Percentiles rank a stretch among this genome's conserved stretches.
phyloP scores from a whole-genome alignment of 345 rosid genomes.

The Hirschfeldia incana region DNA sequence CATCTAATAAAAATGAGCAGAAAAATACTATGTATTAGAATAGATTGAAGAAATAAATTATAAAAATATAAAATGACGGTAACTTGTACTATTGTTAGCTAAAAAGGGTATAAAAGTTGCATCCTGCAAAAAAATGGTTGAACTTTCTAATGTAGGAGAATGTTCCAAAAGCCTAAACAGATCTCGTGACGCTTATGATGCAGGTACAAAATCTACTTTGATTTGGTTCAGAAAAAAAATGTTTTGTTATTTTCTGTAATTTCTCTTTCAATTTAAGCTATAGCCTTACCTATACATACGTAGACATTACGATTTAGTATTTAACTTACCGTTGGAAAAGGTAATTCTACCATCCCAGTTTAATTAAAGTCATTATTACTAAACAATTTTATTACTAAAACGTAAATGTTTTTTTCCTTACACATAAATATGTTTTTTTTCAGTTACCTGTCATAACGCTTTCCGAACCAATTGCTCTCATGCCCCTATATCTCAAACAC shows the following conservation, averaged over 20 bases:
- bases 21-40: background rate
- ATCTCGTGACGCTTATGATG: background rate
- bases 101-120: background rate
- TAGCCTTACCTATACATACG: background rate
- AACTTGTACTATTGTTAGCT: background rate
- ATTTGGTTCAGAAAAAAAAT: background rate
- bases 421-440: background rate
- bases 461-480: no score
- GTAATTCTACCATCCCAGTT: background rate
- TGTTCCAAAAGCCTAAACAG: background rate
- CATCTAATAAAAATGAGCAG: background rate
- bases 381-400: background rate
- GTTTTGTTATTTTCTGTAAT: background rate
- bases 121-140: background rate
- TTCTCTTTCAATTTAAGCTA: background rate
- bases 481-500: no score
- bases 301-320: background rate
- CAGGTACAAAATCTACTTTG: background rate
- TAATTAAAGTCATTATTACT: background rate
- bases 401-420: background rate
- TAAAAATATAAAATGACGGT: background rate
- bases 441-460: slow-evolving; percentile 30
- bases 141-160: background rate
- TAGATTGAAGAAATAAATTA: background rate
- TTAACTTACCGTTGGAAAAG: background rate